Percentiles rank a stretch among this genome's conserved stretches.
phyloP scores from a whole-genome alignment of 2,329 filamentous ascomycete species.

The Cercospora janseana region DNA sequence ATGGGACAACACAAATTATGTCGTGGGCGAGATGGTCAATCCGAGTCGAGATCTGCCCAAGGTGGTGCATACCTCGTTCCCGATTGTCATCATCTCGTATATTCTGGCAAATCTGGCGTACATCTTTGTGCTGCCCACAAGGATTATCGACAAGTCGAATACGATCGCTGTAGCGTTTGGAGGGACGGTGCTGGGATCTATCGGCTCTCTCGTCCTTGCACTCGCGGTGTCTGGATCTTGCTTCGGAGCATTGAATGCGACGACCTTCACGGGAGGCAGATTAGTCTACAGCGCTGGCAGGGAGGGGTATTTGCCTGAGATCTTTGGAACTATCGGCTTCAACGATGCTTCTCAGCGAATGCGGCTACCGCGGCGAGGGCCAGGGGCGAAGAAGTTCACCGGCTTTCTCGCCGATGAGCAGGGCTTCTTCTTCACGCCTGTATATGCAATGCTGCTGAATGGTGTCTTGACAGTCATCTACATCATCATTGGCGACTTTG shows the following conservation, averaged over 20 bases:
- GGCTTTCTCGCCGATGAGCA: constrained; percentile 72
- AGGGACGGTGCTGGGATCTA: constrained; percentile 78
- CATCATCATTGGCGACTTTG: constrained; percentile 83
- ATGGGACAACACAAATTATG: constrained; percentile 99
- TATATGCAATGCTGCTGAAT: constrained; percentile 86
- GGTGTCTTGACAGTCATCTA: constrained; percentile 70
- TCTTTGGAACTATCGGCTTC: constrained; percentile 82
- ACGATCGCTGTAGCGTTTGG: constrained; percentile 97
- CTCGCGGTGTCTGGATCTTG: constrained; percentile 88
- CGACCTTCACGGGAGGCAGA: constrained; percentile 87
- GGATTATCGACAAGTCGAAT: constrained; percentile 79
- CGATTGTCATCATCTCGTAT: constrained; percentile 86
- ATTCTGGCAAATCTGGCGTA: constrained; percentile 89
- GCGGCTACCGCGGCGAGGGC: constrained; percentile 47
- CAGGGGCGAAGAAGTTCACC: constrained; percentile 59
- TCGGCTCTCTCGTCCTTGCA: constrained; percentile 79
- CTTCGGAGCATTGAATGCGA: constrained; percentile 91
- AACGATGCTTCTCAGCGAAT: constrained; percentile 43
- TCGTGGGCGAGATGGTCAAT: constrained; percentile 94
- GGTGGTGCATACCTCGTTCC: constrained; percentile 95
- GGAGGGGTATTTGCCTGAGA: constrained; percentile 82
- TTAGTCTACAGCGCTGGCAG: constrained; percentile 92
- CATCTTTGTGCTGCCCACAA: constrained; percentile 84
- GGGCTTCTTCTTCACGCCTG: constrained; percentile 88
- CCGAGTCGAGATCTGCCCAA: constrained; percentile 84